Evolutionary conservation across 106 monocot species (phyloP), one percentile per base, ranked within the genome.

Genomic region (Phalaenopsis aphrodite): DNA sequence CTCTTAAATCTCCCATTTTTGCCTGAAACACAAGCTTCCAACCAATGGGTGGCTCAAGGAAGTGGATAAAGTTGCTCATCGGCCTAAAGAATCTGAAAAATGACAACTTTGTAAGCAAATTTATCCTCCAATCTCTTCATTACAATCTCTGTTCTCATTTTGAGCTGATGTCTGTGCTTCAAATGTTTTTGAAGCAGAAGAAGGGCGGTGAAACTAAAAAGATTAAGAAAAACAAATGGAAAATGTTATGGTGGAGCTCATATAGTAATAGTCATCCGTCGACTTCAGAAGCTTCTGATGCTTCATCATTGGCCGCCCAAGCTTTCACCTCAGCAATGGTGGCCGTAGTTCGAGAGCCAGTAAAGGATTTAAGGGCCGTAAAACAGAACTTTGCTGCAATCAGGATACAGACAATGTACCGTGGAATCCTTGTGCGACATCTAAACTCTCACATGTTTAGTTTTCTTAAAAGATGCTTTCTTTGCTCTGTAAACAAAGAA

Each of bases 381-480:
- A 30, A 30, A 30, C 69, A 85, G 82, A 85, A 85, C 46, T 88
- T 84, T 84, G 87, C 90, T 8, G 87, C 90, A 23, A 83, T 90
- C 23, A 76, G 84, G n/a, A 88, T 90, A 46, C 90, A 90, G 81
- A 82, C 85, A 1, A 88, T 88, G 11, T 90, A 88, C 42, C 83
- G 90, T 9, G 84, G 85, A 21, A 88, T 88, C 80, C 72, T 90
- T 82, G 90, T 90, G 81, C 14, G 58, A 61, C 15, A 19, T 61
- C 58, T 19, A 5, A 5, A 17, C 1, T 15, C n/a, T 21, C n/a
- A 17, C 19, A 5, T 1, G n/a, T 8, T 18, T 72, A 5, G 24
- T 75, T n/a, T 75, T 41, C 5, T 43, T 15, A 19, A 18, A 41
- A 14, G 42, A 9, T 45, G 14, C 4, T 42, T 47, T 15, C 30